Conservation (phyloP, 2,329 filamentous ascomycete species). For the Phaeoacremonium minimum region DNA sequence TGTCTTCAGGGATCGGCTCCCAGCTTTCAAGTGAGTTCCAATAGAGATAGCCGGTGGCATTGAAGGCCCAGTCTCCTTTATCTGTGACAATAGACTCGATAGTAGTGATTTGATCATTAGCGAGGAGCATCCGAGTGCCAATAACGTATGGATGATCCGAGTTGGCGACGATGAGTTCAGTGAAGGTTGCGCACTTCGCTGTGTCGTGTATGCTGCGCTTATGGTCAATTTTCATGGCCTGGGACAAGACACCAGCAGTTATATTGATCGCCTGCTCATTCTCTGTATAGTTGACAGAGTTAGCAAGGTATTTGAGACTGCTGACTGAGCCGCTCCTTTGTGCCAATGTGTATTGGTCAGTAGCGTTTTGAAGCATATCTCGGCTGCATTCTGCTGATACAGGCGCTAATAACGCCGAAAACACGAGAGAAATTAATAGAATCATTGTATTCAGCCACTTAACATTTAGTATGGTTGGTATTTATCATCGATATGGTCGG, state of each 20-base stretch:
- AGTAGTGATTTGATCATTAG: conserved; percentile 12
- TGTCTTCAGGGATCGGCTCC: conserved; percentile 21
- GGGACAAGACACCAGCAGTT: conserved; percentile 13
- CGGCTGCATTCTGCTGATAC: conserved; percentile 16
- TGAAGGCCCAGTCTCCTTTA: conserved; percentile 30
- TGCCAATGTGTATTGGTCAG: conserved; percentile 14
- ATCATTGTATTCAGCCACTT: no score
- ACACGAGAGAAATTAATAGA: no score
- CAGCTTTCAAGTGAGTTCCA: conserved; percentile 25
- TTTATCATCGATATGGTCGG: no score
- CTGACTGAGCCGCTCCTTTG: conserved; percentile 8
- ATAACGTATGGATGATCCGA: conserved; percentile 15
- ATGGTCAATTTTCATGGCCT: conserved; percentile 17
- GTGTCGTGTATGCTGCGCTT: conserved; percentile 19
- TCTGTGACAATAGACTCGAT: conserved; percentile 25
- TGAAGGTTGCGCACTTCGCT: conserved; percentile 20
- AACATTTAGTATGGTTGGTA: no score
- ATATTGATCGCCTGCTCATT: conserved; percentile 11
- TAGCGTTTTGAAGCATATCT: conserved; percentile 11
- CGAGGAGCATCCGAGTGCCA: conserved; percentile 22
- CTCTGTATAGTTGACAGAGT: conserved; percentile 11
- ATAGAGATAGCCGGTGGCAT: conserved; percentile 26
- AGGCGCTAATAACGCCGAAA: no score
- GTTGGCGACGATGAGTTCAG: conserved; percentile 16
- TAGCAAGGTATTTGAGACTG: conserved; percentile 8